Evolutionary conservation across 2,329 filamentous ascomycete genomes (phyloP), one percentile per base, ranked within the genome.

Genomic region (Cordyceps sp.): DNA sequence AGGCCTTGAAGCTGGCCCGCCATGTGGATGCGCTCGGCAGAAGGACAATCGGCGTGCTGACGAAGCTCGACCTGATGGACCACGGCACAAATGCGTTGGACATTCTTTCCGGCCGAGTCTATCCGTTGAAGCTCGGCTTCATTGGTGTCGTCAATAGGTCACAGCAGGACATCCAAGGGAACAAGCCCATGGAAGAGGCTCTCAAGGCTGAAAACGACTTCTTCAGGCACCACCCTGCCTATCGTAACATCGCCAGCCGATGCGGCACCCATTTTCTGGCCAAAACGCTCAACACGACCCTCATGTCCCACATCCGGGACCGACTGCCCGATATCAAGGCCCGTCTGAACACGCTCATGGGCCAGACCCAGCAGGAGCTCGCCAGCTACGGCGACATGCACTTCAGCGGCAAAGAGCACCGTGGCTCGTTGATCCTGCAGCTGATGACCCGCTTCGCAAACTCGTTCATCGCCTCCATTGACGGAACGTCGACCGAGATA

Each of bases 401-500:
- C 45, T 98, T 98, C 52, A 93, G 82, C 40, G 90, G 90, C 45
- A 93, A 93, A 54, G 90, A 96, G 54, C 90, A 98, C 52, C 73
- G 88, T 31, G 90, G 90, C 21, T 93, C 88, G 19, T 68, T 98
- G 39, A 93, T 98, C 36, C 61, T 98, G 39, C 88, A 96, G 55
- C 72, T 93, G 35, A 98, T 98, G 90, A 98, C 90, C 10, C 81
- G 90, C 26, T 98, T 98, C 48, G 90, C 90, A 9, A 90, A 84
- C 4, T 93, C 86, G 1, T 98, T 98, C 58, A 96, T 94, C 49
- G 88, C 90, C 6, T 96, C 90, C 10, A 98, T 98, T 39, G 90
- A 98, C 50, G 90, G 90, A 64, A 98, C 90, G 7, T 96, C 88
- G 5, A 93, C 86, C 12, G 88, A 98, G 51, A 98, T 98, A 39